phyloP scores from a whole-genome alignment of 2,329 filamentous ascomycete species.

The Exophiala spinifera region DNA sequence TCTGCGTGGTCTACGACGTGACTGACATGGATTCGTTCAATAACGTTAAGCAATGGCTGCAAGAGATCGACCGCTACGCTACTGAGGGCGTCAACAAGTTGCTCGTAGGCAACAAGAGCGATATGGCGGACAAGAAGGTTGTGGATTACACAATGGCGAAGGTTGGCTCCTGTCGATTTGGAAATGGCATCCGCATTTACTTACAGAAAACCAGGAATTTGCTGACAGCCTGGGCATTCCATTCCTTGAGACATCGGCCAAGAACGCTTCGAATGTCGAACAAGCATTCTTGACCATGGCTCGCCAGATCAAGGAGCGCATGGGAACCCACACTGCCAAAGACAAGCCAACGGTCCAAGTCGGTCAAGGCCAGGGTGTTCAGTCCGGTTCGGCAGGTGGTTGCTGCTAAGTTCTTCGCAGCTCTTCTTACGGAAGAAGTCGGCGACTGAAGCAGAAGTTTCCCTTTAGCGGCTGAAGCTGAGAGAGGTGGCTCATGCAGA shows the following conservation, averaged over 20 bases:
- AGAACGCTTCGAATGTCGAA: conserved; percentile 99
- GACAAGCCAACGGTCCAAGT: conserved; percentile 98
- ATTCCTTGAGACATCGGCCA: conserved; percentile 98
- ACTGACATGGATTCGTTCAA: conserved; percentile 99
- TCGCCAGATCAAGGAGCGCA: conserved; percentile 99
- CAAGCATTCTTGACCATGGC: conserved; percentile 99
- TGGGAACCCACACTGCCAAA: conserved; percentile 94
- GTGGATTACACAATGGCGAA: conserved; percentile 99
- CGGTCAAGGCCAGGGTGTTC: conserved; percentile 88
- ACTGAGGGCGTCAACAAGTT: conserved; percentile 99
- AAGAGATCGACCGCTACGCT: conserved; percentile 98
- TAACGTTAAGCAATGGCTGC: conserved; percentile 99
- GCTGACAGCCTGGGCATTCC: conserved; percentile 97
- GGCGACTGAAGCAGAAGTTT: background rate
- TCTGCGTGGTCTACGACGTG: conserved; percentile 99
- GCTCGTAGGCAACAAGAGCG: conserved; percentile 98
- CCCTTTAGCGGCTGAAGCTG: conserved; percentile 8
- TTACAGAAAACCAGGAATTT: conserved; percentile 68
- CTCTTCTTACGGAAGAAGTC: background rate
- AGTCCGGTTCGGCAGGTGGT: conserved; percentile 76
- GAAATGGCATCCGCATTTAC: background rate
- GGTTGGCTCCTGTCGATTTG: conserved; percentile 55
- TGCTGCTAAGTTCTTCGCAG: conserved; percentile 71
- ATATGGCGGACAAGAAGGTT: conserved; percentile 99
- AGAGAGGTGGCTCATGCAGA: conserved; percentile 3